Conservation (phyloP, 768 basidiomycete species). For the Vararia minispora region DNA sequence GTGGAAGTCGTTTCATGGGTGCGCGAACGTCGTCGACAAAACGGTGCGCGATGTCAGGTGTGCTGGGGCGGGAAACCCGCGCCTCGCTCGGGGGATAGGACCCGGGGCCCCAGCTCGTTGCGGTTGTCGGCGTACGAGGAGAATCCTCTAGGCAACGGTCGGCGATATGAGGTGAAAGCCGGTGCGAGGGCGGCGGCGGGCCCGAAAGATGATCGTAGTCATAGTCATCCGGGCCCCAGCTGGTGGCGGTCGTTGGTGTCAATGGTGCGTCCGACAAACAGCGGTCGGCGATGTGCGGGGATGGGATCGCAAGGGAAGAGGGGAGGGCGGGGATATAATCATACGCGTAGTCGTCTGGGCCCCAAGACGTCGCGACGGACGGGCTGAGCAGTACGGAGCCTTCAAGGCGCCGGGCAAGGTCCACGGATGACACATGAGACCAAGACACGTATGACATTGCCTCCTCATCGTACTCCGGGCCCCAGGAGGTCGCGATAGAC, state of each 20-base stretch:
- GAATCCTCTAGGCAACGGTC: constrained; percentile 40
- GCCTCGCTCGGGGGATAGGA: constrained; percentile 24
- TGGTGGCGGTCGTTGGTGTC: constrained; percentile 15
- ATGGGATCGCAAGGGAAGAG: no score
- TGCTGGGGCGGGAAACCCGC: no score
- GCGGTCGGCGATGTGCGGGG: constrained; percentile 20
- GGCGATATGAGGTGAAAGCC: constrained; percentile 18
- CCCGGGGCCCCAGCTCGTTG: constrained; percentile 36
- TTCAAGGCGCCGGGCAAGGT: constrained; percentile 38
- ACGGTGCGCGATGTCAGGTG: constrained; percentile 16
- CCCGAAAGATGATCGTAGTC: constrained; percentile 5
- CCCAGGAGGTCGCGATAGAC: constrained; percentile 45
- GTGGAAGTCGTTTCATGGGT: no score
- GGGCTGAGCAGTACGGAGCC: constrained; percentile 47
- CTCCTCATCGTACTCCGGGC: constrained; percentile 35
- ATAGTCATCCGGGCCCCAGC: constrained; percentile 14
- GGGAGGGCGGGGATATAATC: constrained; percentile 8
- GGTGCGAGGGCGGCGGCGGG: constrained; percentile 10
- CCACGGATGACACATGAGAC: constrained; percentile 38
- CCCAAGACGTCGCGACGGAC: constrained; percentile 17
- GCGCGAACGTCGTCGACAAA: no score
- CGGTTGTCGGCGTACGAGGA: constrained; percentile 41
- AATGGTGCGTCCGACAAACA: constrained; percentile 17
- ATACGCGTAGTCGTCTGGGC: constrained; percentile 12
- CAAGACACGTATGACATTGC: constrained; percentile 28